phyloP scores from a whole-genome alignment of 2,329 filamentous ascomycete species.

The Xylaria sp. region DNA sequence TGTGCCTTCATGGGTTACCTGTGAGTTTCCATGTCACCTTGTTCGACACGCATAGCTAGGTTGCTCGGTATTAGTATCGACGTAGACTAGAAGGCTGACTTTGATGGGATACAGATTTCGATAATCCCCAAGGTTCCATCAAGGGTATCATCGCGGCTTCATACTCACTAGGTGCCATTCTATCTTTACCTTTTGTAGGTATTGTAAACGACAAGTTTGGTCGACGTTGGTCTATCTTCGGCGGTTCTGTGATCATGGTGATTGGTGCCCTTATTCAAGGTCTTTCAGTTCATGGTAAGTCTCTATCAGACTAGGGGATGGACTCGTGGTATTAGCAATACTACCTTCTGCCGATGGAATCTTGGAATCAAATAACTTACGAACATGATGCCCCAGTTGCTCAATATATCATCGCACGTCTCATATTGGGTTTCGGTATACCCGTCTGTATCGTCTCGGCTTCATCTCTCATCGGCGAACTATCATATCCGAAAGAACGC shows the following conservation, averaged over 20 bases:
- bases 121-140: constrained; percentile 55
- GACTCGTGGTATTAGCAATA: not conserved
- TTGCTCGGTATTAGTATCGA: not conserved
- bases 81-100: constrained; percentile 20
- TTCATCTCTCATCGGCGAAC: constrained; percentile 67
- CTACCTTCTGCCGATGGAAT: not conserved
- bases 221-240: constrained; percentile 65
- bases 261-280: constrained; percentile 66
- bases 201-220: constrained; percentile 65
- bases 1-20: constrained; percentile 50
- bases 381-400: constrained; percentile 37
- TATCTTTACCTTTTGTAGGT: constrained; percentile 67
- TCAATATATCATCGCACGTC: constrained; percentile 70
- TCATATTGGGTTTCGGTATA: constrained; percentile 70
- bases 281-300: constrained; percentile 58
- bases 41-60: not conserved
- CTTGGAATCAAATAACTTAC: not conserved
- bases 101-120: constrained; percentile 53
- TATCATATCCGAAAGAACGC: constrained; percentile 69
- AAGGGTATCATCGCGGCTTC: constrained; percentile 67
- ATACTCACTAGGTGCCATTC: constrained; percentile 68
- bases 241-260: constrained; percentile 64
- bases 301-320: not conserved
- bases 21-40: constrained; percentile 43
- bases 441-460: constrained; percentile 68